Base-by-base conservation (phyloP, 768 basidiomycete species). In the Serendipita vermifera region DNA sequence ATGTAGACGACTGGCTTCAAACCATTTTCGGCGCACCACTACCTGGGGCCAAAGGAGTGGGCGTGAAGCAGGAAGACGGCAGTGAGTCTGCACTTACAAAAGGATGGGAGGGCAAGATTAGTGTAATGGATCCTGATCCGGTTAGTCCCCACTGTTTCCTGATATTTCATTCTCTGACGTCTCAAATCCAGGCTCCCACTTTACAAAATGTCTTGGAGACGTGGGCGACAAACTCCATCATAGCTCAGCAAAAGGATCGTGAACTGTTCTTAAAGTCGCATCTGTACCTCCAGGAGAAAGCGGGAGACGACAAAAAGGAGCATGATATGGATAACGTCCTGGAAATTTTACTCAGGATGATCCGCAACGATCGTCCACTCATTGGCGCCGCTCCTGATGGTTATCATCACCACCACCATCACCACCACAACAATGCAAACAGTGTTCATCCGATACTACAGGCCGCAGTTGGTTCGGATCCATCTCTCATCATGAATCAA, bases 31-130 rank as follows among this genome's bases (percentile, higher is more conserved):
- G 87, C 2, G 41, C 38, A 27, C n/a, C 32, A 31, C 57, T 36
- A 40, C 38, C 56, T 20, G 51, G 58, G 58, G 38, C 58, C 36
- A 60, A 58, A 41, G 59, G 59, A 33, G 31, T 38, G 43, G 58
- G 54, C 59, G 59, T 54, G 38, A 67, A 64, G 5, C 11, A 29
- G 27, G 74, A 85, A 33, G 84, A 86, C 55, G 85, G 82, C 11
- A 80, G 82, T n/a, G 57, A 55, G 22, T 20, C 3, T 24, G 27
- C 22, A 7, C 0, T 31, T 22, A n/a, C 27, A 27, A 84, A 85
- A 60, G 85, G 87, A 6, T 99, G 96, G 96, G 85, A 87, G 69
- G 90, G 84, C 70, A 94, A 93, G 69, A 86, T 98, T 55, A 77
- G 80, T 35, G 86, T 98, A 22, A 78, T 80, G 27, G 93, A 98